These are phyloP conservation scores for Elsinoe perseae DNA, from an alignment of 2,329 filamentous ascomycete genomes.

Conservation along the genomic window DNA sequence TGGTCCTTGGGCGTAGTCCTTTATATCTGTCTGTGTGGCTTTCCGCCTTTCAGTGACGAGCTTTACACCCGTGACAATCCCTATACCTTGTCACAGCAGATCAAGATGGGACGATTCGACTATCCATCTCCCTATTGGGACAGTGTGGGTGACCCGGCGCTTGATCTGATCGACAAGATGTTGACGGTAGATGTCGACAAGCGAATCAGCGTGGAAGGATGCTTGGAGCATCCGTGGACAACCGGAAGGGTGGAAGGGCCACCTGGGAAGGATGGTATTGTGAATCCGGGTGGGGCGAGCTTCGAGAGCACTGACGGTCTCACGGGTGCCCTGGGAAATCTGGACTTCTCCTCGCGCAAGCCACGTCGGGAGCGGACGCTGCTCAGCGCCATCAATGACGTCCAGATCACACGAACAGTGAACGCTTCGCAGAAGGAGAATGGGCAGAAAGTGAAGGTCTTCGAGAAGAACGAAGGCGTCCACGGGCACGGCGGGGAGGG, in stretches of 20 bases:
- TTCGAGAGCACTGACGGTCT: constrained; percentile 88
- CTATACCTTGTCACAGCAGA: constrained; percentile 80
- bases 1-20: constrained; percentile 98
- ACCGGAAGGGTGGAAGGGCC: constrained; percentile 36
- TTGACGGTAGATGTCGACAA: constrained; percentile 77
- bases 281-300: constrained; percentile 30
- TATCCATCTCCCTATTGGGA: constrained; percentile 98
- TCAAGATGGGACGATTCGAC: constrained; percentile 79
- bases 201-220: constrained; percentile 83
- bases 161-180: constrained; percentile 94
- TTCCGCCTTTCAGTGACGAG: constrained; percentile 95
- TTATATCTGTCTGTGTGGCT: constrained; percentile 94
- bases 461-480: constrained; percentile 59
- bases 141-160: constrained; percentile 71
- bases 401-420: constrained; percentile 55
- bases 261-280: constrained; percentile 30
- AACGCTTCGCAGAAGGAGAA: constrained; percentile 44
- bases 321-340: constrained; percentile 70
- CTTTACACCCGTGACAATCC: constrained; percentile 72
- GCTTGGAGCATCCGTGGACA: constrained; percentile 85
- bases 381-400: constrained; percentile 71
- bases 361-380: constrained; percentile 75
- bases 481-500: constrained; percentile 31
- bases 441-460: constrained; percentile 61
- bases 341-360: constrained; percentile 80